These are phyloP conservation scores for Phyllosticta capitalensis DNA, from an alignment of 2,329 filamentous ascomycete species.

Conservation along the genomic window DNA sequence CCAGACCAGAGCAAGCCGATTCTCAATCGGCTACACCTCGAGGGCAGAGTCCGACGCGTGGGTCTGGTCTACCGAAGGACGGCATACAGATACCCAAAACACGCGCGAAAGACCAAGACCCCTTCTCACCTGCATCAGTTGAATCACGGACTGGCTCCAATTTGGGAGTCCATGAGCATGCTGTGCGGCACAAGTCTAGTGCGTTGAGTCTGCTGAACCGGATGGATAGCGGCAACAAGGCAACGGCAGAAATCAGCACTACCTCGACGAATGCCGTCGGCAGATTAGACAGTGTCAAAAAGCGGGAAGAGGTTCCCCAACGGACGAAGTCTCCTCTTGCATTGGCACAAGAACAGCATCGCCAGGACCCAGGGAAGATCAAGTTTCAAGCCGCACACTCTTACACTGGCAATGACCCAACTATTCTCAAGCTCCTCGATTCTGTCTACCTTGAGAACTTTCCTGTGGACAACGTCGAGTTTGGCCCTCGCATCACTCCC, in stretches of 20 bases:
- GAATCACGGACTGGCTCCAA: slow-evolving; percentile 13
- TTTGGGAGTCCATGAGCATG: not conserved
- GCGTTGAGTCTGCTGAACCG: slow-evolving; percentile 52
- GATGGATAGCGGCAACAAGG: slow-evolving; percentile 45
- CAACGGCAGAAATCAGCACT: slow-evolving; percentile 54
- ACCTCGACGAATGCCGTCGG: slow-evolving; percentile 56
- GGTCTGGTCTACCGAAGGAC: not conserved
- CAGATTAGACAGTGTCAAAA: slow-evolving; percentile 46
- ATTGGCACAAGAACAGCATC: slow-evolving; percentile 21
- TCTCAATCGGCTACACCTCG: slow-evolving; percentile 12
- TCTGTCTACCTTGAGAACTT: slow-evolving; percentile 67
- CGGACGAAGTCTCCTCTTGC: slow-evolving; percentile 20
- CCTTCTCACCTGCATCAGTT: slow-evolving; percentile 3
- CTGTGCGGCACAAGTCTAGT: slow-evolving; percentile 41
- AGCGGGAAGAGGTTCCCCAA: slow-evolving; percentile 23
- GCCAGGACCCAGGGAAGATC: slow-evolving; percentile 25
- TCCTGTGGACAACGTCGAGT: slow-evolving; percentile 50
- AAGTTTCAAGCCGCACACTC: slow-evolving; percentile 62
- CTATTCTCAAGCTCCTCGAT: slow-evolving; percentile 58
- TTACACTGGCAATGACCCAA: slow-evolving; percentile 68
- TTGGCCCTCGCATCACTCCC: slow-evolving; percentile 73
- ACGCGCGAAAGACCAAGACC: not conserved
- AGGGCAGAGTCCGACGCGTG: not conserved
- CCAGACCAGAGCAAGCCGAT: slow-evolving; percentile 14
- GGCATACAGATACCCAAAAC: slow-evolving; percentile 20